Evolutionary conservation across 257 asterid species (phyloP).

Genomic region (Solanum tarijense): DNA sequence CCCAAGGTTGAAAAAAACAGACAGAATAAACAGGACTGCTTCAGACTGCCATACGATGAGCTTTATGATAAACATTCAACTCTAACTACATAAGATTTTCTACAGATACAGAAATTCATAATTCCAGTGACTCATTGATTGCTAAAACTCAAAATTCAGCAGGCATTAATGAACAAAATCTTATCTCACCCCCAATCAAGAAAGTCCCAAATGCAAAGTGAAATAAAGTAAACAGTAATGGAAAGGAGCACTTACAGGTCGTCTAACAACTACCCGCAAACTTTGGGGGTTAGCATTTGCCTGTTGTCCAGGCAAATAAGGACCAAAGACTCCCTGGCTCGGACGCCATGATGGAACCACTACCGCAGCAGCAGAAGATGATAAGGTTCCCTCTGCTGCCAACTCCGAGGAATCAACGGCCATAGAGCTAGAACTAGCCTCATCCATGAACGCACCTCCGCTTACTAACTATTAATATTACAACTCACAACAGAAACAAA

Average conservation of each 20-base stretch:
- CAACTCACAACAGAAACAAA: background rate
- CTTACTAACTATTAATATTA: background rate
- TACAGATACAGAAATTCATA: background rate
- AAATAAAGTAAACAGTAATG: background rate
- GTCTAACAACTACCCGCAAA: slow-evolving; percentile 63
- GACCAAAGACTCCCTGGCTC: slow-evolving; percentile 48
- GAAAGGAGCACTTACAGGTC: slow-evolving; percentile 56
- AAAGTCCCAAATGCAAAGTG: background rate
- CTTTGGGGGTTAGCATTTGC: slow-evolving; percentile 39
- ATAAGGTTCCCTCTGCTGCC: slow-evolving; percentile 19
- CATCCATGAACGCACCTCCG: slow-evolving; percentile 50
- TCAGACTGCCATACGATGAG: background rate
- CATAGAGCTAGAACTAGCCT: slow-evolving; percentile 21
- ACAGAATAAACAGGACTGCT: background rate
- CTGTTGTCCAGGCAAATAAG: slow-evolving; percentile 30
- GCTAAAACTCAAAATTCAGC: background rate
- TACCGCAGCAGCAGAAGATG: slow-evolving; percentile 10
- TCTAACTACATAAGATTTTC: background rate
- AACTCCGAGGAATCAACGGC: background rate
- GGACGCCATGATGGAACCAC: slow-evolving; percentile 59
- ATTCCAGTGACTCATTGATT: background rate
- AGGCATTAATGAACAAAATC: background rate
- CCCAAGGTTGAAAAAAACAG: background rate
- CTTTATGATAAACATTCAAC: background rate
- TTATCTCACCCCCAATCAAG: background rate